A percentile compares a stretch with the other conserved stretches of the same genome.
phyloP scores from a whole-genome alignment of 2,329 filamentous ascomycete genomes.

The Pyrenophora seminiperda region DNA sequence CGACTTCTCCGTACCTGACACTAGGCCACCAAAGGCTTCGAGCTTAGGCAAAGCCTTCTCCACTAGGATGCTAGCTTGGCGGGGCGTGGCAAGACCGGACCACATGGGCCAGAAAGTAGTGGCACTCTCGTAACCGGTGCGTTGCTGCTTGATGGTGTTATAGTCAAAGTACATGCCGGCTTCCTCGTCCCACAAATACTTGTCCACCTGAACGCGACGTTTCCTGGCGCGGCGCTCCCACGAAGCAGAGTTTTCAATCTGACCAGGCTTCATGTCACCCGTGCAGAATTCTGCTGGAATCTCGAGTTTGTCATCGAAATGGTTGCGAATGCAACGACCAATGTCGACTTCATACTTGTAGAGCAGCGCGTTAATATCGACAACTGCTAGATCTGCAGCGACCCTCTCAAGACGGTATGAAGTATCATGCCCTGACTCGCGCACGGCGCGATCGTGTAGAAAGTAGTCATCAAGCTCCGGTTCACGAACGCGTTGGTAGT shows the following conservation, averaged over 20 bases:
- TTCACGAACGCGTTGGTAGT: constrained; percentile 72
- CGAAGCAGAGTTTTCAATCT: constrained; percentile 78
- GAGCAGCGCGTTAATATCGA: constrained; percentile 90
- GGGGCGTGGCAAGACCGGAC: constrained; percentile 85
- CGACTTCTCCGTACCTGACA: constrained; percentile 88
- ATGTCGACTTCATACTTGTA: constrained; percentile 99
- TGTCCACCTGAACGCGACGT: constrained; percentile 85
- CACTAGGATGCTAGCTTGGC: constrained; percentile 84
- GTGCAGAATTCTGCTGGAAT: constrained; percentile 83
- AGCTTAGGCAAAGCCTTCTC: constrained; percentile 81
- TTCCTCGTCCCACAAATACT: constrained; percentile 89
- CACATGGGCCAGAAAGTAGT: constrained; percentile 98
- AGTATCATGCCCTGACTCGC: constrained; percentile 96
- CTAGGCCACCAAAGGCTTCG: constrained; percentile 83
- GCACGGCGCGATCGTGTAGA: constrained; percentile 90
- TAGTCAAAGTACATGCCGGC: constrained; percentile 99
- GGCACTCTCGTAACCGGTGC: constrained; percentile 83
- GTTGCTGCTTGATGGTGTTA: constrained; percentile 79
- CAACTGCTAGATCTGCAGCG: constrained; percentile 80
- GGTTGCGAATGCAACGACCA: constrained; percentile 77
- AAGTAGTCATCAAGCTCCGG: constrained; percentile 95
- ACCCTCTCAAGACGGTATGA: constrained; percentile 89
- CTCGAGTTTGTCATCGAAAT: constrained; percentile 81
- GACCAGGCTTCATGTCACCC: constrained; percentile 65
- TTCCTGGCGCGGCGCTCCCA: constrained; percentile 91